A percentile compares a stretch with the other conserved stretches of the same genome.
Conservation (phyloP, 371 early-diverging fungal genomes). For the Mortierella sp. region DNA sequence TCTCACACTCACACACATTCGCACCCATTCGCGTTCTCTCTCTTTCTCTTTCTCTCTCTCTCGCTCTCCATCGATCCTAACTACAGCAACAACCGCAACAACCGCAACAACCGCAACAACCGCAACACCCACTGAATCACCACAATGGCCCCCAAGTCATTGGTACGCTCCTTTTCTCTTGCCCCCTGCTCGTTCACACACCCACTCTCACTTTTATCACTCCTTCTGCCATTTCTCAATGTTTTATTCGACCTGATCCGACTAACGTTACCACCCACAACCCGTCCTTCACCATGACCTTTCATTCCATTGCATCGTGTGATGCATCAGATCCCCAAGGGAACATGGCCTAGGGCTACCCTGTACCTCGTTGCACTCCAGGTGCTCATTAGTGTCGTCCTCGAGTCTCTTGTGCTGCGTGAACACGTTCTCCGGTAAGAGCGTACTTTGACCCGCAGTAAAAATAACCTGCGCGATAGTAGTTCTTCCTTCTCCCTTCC, state of each 20-base stretch:
- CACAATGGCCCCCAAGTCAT: no score
- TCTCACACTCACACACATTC: not conserved
- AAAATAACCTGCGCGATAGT: no score
- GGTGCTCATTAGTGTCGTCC: conserved; percentile 14
- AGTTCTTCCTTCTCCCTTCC: no score
- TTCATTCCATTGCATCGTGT: not conserved
- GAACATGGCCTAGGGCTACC: conserved; percentile 45
- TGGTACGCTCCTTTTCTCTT: not conserved
- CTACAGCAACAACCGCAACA: not conserved
- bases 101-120: no score
- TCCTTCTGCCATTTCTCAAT: no score
- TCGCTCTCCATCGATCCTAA: not conserved
- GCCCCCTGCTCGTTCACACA: not conserved
- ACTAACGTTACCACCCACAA: no score
- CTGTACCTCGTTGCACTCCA: conserved; percentile 28
- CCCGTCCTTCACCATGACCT: not conserved
- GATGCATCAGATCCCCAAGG: conserved; percentile 16
- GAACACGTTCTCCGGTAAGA: conserved; percentile 24
- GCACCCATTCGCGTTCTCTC: not conserved
- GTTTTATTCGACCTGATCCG: not conserved
- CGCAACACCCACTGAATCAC: no score
- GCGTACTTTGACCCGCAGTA: no score
- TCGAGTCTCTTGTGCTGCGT: conserved; percentile 35
- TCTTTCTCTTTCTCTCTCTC: not conserved
- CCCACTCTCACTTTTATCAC: not conserved